phyloP scores from a whole-genome alignment of 192 early-diverging fungal genomes.

The Backusella parvicylindrica region DNA sequence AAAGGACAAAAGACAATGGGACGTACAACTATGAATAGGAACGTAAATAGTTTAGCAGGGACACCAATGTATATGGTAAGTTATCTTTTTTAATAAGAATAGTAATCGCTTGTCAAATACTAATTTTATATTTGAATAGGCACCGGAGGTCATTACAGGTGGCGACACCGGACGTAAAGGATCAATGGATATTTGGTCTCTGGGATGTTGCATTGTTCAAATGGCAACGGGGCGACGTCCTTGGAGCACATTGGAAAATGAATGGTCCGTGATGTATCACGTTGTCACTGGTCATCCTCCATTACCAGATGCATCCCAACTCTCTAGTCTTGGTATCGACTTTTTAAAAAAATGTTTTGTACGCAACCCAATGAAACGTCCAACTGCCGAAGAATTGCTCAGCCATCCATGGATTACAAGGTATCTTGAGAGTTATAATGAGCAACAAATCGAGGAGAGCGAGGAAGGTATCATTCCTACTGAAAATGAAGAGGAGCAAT shows the following conservation, averaged over 20 bases:
- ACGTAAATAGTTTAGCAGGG: constrained; percentile 64
- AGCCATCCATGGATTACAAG: constrained; percentile 67
- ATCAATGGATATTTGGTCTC: constrained; percentile 90
- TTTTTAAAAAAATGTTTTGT: constrained; percentile 82
- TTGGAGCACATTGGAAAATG: constrained; percentile 87
- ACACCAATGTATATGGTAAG: constrained; percentile 64
- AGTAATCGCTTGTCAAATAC: background rate
- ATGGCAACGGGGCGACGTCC: constrained; percentile 89
- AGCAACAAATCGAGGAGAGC: background rate
- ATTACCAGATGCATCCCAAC: constrained; percentile 65
- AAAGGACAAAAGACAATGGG: constrained; percentile 65
- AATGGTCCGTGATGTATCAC: constrained; percentile 95
- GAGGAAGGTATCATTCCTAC: background rate
- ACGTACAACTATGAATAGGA: constrained; percentile 41
- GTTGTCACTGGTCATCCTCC: constrained; percentile 75
- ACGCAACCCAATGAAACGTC: constrained; percentile 64
- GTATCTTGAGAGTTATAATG: constrained; percentile 25
- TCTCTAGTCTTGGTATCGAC: constrained; percentile 64
- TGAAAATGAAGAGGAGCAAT: background rate
- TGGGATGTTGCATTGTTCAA: constrained; percentile 89
- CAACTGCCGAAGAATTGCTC: constrained; percentile 75
- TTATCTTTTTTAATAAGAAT: background rate
- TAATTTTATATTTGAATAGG: constrained; percentile 12
- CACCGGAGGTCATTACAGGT: constrained; percentile 82
- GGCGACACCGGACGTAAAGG: constrained; percentile 69